Evolutionary conservation across 2,329 filamentous ascomycete genomes (phyloP), one percentile per base, ranked within the genome.

Genomic region (Cyphellophora europaea): DNA sequence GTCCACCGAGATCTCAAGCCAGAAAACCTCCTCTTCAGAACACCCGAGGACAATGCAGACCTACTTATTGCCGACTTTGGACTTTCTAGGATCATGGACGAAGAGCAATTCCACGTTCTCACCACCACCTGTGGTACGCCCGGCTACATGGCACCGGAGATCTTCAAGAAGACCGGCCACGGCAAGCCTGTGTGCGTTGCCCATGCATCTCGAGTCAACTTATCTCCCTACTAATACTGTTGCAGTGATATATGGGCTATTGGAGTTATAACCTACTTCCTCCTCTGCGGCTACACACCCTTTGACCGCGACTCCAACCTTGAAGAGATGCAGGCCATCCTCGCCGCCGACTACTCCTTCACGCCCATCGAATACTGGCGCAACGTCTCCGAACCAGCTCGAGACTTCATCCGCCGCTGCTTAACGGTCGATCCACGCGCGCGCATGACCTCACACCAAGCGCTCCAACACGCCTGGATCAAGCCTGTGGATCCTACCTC

Each of bases 301-400:
- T 98, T 98, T 58, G 91, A 98, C 62, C 82, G 91, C 37, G 91
- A 96, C 60, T 89, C 79, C 50, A 94, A 98, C 62, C 79, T 96
- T 53, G 91, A 98, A 66, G 91, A 98, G 66, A 96, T 98, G 89
- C 89, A 96, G 66, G 91, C 91, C 50, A 98, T 98, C 55, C 76
- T 96, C 37, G 83, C 87, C 43, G 91, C 91, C 40, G 89, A 96
- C 65, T 98, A 96, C 68, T 83, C 78, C 54, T 98, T 96, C 61
- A 89, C 85, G 3, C 91, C 91, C 2, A 65, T 84, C 42, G 89
- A 95, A 57, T 96, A 96, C 70, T 98, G 91, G 91, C 82, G 88
- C 43, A 86, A 85, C 41, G 89, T 98, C 43, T 93, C 86, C 15
- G 71, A 79, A 34, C 73, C 77, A 32, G 84, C 89, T 27, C 83